These are phyloP conservation scores for maize (Zea mays) DNA, from an alignment of 176 grass and related monocot genomes.

Conservation along the genomic window DNA sequence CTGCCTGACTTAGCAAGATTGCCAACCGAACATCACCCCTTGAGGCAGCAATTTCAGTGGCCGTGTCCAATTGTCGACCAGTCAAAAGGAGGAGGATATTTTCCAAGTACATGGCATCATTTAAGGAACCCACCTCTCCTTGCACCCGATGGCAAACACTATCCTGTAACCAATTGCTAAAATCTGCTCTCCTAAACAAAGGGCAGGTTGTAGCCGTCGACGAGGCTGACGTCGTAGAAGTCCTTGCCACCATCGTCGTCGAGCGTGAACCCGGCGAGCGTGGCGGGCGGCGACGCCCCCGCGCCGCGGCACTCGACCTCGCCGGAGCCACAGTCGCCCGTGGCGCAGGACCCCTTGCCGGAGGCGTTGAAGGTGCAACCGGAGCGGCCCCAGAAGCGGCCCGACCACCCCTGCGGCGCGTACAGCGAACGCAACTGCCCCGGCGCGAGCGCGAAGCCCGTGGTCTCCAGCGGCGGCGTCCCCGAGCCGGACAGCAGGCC, in stretches of 20 bases:
- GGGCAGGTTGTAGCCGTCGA: slow-evolving; percentile 90
- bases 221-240: slow-evolving; percentile 97
- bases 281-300: slow-evolving; percentile 68
- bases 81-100: too few species aligned
- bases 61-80: slow-evolving; percentile 56
- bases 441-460: slow-evolving; percentile 68
- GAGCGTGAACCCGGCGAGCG: slow-evolving; percentile 94
- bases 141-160: too few species aligned
- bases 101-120: too few species aligned
- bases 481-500: slow-evolving; percentile 77
- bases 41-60: slow-evolving; percentile 75
- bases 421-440: slow-evolving; percentile 52
- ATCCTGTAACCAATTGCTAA: too few species aligned
- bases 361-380: slow-evolving; percentile 60
- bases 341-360: slow-evolving; percentile 69
- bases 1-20: slow-evolving; percentile 80
- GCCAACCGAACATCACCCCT: slow-evolving; percentile 74
- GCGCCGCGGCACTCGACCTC: slow-evolving; percentile 69
- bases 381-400: slow-evolving; percentile 87
- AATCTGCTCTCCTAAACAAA: background rate
- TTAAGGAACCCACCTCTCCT: too few species aligned
- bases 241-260: slow-evolving; percentile 51
- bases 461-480: slow-evolving; percentile 57
- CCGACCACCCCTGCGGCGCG: slow-evolving; percentile 72
- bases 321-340: slow-evolving; percentile 83